These are phyloP conservation scores for Vanrija sp. DNA, from an alignment of 1,284 basidiomycete species.

Conservation along the genomic window DNA sequence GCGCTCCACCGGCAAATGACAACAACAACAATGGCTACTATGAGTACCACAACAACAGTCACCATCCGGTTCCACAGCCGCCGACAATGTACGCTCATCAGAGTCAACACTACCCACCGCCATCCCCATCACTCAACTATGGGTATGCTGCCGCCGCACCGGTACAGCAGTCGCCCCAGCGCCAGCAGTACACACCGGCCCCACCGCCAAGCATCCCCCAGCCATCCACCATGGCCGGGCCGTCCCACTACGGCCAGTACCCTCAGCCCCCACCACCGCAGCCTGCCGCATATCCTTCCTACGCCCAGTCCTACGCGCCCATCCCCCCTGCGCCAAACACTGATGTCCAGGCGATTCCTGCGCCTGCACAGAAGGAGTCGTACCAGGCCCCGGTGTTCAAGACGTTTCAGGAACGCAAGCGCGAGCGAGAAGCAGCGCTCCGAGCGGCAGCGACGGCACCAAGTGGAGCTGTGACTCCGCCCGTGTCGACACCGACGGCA, in stretches of 20 bases:
- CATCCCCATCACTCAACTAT: not conserved
- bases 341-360: conserved; percentile 16
- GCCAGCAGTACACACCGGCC: not conserved
- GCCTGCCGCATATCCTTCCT: not conserved
- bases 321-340: not conserved
- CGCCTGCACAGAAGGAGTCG: conserved; percentile 26
- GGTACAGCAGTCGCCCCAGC: not conserved
- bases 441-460: conserved; percentile 10
- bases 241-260: not conserved
- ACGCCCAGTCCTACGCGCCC: conserved; percentile 6
- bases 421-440: conserved; percentile 35
- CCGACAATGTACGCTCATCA: no score
- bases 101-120: no score
- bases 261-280: not conserved
- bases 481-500: no score
- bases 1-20: no score
- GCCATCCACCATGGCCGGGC: not conserved
- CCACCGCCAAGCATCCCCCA: not conserved
- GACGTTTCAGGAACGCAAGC: conserved; percentile 45
- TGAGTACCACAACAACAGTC: no score
- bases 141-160: not conserved
- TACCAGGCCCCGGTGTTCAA: conserved; percentile 44
- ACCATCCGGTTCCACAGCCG: no score
- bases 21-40: no score
- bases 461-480: not conserved